Percentiles rank a stretch among this genome's conserved stretches.
phyloP scores from a whole-genome alignment of 31 red algal genomes.

The Bonnemaisonia californica region DNA sequence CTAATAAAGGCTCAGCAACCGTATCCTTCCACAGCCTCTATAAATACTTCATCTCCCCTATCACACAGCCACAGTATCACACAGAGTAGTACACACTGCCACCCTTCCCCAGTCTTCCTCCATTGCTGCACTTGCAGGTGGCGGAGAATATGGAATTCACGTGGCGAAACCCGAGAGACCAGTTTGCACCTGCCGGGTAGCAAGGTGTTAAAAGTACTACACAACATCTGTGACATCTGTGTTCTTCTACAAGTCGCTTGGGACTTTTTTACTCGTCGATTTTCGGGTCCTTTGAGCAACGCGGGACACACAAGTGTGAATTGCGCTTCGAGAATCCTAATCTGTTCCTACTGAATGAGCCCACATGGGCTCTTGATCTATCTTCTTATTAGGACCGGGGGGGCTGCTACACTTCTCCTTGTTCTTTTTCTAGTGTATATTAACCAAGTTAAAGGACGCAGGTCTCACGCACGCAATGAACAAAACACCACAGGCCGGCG shows the following conservation, averaged over 20 bases:
- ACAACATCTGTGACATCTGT: too few species aligned
- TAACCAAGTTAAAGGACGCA: neutral
- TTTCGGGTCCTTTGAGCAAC: neutral
- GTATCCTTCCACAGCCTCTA: too few species aligned
- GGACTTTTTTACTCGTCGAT: neutral
- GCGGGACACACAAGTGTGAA: neutral
- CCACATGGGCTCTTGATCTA: neutral
- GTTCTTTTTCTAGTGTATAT: neutral
- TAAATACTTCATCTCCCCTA: too few species aligned
- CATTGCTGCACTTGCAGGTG: too few species aligned
- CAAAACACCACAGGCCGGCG: neutral
- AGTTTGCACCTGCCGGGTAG: constrained; percentile 20
- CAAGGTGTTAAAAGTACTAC: neutral
- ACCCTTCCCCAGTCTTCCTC: too few species aligned
- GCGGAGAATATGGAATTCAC: too few species aligned
- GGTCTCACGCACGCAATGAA: neutral
- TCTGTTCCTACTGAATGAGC: neutral
- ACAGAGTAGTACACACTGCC: too few species aligned
- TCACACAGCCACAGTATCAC: too few species aligned
- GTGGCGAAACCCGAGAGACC: constrained; percentile 5
- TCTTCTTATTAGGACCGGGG: neutral
- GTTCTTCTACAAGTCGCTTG: neutral
- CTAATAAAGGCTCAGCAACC: too few species aligned
- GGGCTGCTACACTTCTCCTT: neutral
- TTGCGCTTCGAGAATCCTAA: neutral